A percentile compares a stretch with the other conserved stretches of the same genome.
Conservation (phyloP, 805 yeast species). For the Candida schatavii region DNA sequence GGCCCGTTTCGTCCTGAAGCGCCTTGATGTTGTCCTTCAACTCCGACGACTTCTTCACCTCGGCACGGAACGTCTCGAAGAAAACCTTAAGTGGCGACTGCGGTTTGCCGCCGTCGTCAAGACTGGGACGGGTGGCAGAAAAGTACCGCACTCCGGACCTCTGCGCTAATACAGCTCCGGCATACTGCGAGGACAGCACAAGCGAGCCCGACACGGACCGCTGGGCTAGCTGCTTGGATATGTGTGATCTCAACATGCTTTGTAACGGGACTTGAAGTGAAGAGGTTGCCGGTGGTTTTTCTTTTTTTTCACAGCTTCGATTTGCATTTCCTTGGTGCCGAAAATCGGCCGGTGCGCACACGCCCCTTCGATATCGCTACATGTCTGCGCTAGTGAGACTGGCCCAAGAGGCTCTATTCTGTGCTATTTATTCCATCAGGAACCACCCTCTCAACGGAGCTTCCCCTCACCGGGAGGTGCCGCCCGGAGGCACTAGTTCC, state of each 20-base stretch:
- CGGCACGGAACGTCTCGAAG: slow-evolving; percentile 84
- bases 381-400: no score
- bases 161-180: background rate
- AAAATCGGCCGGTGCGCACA: slow-evolving; percentile 1
- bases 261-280: no score
- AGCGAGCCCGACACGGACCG: no score
- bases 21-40: slow-evolving; percentile 92
- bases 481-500: background rate
- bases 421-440: background rate
- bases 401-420: no score
- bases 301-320: no score
- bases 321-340: no score
- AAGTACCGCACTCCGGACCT: slow-evolving; percentile 2
- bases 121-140: background rate
- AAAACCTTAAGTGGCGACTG: slow-evolving; percentile 89
- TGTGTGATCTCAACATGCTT: no score
- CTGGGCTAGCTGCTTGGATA: no score
- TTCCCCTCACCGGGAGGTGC: no score
- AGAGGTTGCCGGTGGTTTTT: no score
- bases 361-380: no score
- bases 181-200: no score
- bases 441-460: background rate
- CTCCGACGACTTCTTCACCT: slow-evolving; percentile 88
- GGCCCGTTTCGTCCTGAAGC: slow-evolving; percentile 91
- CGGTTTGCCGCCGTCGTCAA: slow-evolving; percentile 18